Evolutionary conservation across 164 flowering plant species (phyloP), one percentile per base, ranked within the genome.

Genomic region (Taxillus chinensis): DNA sequence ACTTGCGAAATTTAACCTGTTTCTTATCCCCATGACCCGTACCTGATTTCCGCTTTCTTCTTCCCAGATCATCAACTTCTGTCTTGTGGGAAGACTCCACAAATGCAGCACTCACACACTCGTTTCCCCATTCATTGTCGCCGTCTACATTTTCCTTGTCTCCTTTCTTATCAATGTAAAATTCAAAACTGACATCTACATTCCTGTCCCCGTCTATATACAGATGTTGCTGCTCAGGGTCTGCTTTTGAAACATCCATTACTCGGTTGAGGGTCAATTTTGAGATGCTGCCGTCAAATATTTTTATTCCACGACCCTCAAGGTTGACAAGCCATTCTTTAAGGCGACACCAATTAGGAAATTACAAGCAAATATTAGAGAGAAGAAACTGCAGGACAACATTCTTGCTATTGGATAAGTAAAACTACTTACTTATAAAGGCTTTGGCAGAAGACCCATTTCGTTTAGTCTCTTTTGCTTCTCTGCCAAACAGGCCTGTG

Each of bases 301-400:
- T 59, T 70, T 59, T 68, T 49, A 77, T 41, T 42, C 95, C 89
- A 64, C 70, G 68, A 41, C 71, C 73, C 67, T 85, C 89, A 59
- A 81, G 74, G 43, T 69, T 71, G 14, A 81, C 70, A 17, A 83
- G 72, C 86, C 87, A 85, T 61, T 71, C 95, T 83, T 74, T 39
- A 67, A 27, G 56, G 64, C 14, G 8, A 53, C 42, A 67, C 4
- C 27, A 40, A 46, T 7, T 15, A 50, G 38, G 7, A 15, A 10
- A 27, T 7, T 48, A 48, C 12, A 48, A 42, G 3, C 7, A 17
- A 12, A 13, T 7, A 17, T 54, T 27, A 39, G 37, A 4, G 37
- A 52, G 2, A 8, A 7, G 3, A 4, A 8, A 54, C n/a, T 27
- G 0, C 13, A 7, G 12, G 13, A 48, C 51, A 48, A 48, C 15